Base-by-base conservation (phyloP, 2,329 filamentous ascomycete genomes). In the Ilyonectria destructans region DNA sequence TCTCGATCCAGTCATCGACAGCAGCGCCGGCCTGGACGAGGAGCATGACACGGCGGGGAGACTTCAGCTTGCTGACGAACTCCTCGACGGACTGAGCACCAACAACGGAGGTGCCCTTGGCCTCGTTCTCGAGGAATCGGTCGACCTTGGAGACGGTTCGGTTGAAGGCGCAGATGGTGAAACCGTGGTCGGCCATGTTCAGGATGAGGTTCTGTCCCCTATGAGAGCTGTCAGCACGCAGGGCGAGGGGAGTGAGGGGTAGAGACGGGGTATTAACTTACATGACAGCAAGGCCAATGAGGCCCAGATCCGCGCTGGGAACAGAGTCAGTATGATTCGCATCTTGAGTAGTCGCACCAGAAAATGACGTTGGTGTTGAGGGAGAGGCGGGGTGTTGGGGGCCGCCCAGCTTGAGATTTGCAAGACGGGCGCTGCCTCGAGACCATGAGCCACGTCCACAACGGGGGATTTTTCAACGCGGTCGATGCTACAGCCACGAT, bases 1-100 rank as follows among this genome's bases (percentile, higher is more conserved):
- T 91, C 90, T 98, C 95, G 80, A 99, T 98, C 92, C 97, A 98
- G 88, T 97, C 94, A 83, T 99, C 96, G 77, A 99, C 96, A 72
- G 96, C 92, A 89, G 96, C 93, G 81, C 96, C 96, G 78, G 96
- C 96, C 93, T 98, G 97, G 86, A 99, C 96, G 77, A 99, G 93
- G 80, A 99, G 91, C 96, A 99, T 99, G 85, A 99, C 91, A 80
- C 95, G 93, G 79, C 96, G 94, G 80, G 96, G 96, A 80, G 90
- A 94, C 94, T 98, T 98, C 83, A 99, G 93, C 91, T 98, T 98
- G 85, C 90, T 86, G 81, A 96, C 90, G 82, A 99, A 98, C 85
- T 99, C 96, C 88, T 97, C 90, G 82, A 94, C 92, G 80, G 91
- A 93, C 87, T 97, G 92, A 78, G 96, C 96, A 83, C 96, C 96